Evolutionary conservation across 768 basidiomycete species (phyloP).

Genomic region (Tylopilus felleus): DNA sequence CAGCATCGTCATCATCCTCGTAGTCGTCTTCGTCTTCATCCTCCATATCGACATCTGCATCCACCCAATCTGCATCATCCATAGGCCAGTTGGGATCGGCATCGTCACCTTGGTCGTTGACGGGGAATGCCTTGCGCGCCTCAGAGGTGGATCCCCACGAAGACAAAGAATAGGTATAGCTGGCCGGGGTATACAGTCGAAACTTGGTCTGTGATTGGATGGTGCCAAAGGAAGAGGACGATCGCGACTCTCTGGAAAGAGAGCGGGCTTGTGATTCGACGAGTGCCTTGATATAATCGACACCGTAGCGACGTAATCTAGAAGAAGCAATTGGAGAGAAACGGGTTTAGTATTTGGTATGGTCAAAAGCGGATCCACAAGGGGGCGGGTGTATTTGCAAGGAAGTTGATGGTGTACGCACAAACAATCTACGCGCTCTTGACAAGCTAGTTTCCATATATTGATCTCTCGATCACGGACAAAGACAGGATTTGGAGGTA

Average conservation of each 20-base stretch:
- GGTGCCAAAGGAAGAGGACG: neutral
- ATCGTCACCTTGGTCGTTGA: constrained; percentile 22
- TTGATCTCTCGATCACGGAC: constrained; percentile 34
- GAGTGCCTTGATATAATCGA: constrained; percentile 33
- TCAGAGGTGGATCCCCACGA: constrained; percentile 16
- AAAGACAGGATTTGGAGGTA: constrained; percentile 26
- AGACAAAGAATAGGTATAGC: constrained; percentile 29
- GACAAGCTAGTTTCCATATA: constrained; percentile 35
- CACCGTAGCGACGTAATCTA: constrained; percentile 32
- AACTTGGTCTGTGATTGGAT: constrained; percentile 23
- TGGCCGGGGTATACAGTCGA: constrained; percentile 32
- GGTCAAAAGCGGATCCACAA: constrained; percentile 7
- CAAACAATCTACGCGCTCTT: constrained; percentile 34
- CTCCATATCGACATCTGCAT: constrained; percentile 30
- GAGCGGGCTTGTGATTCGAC: constrained; percentile 28
- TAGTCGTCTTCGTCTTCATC: constrained; percentile 32
- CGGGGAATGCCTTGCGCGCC: constrained; percentile 9
- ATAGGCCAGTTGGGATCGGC: constrained; percentile 16
- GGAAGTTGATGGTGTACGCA: constrained; percentile 17
- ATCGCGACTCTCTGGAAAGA: neutral
- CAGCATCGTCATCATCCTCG: constrained; percentile 29
- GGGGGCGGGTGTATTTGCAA: constrained; percentile 1
- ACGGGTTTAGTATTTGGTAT: constrained; percentile 8
- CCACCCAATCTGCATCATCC: constrained; percentile 26
- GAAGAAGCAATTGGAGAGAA: neutral